A percentile compares a stretch with the other conserved stretches of the same genome.
These are phyloP conservation scores for Malus sylvestris DNA, from an alignment of 306 rosid genomes.

Conservation along the genomic window DNA sequence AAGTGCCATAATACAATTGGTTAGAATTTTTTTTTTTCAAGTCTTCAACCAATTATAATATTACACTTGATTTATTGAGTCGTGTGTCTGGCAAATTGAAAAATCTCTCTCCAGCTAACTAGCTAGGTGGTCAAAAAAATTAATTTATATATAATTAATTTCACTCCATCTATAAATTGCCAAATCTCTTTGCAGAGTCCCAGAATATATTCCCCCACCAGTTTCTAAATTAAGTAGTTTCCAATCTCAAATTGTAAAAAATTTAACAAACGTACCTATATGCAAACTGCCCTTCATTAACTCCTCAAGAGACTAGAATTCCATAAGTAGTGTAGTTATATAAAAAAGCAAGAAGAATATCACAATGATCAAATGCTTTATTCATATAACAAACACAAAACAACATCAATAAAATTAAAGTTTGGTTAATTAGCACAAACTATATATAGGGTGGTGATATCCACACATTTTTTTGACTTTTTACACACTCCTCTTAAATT, in stretches of 20 bases:
- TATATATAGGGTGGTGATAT: too few relatives aligned
- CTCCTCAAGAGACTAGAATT: not conserved
- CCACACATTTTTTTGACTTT: too few relatives aligned
- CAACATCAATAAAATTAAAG: not conserved
- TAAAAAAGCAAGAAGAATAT: not conserved
- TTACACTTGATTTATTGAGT: too few relatives aligned
- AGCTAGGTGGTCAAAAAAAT: too few relatives aligned
- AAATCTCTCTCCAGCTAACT: too few relatives aligned
- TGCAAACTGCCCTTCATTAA: not conserved
- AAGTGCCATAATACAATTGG: too few relatives aligned
- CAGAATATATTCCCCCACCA: constrained; percentile 14
- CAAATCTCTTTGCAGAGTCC: not conserved
- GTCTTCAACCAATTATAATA: too few relatives aligned
- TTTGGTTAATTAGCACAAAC: not conserved
- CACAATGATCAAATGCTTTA: not conserved
- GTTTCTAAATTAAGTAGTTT: constrained; percentile 11
- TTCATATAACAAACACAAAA: not conserved
- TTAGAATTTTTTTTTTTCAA: too few relatives aligned
- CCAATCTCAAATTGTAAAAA: not conserved
- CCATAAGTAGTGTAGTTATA: not conserved
- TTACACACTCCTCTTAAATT: too few relatives aligned
- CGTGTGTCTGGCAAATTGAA: too few relatives aligned
- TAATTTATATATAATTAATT: not conserved
- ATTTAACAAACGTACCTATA: not conserved
- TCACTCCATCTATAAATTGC: not conserved